phyloP scores from a whole-genome alignment of 225 moss, liverwort and hornwort species.

The Straminergon stramineum region DNA sequence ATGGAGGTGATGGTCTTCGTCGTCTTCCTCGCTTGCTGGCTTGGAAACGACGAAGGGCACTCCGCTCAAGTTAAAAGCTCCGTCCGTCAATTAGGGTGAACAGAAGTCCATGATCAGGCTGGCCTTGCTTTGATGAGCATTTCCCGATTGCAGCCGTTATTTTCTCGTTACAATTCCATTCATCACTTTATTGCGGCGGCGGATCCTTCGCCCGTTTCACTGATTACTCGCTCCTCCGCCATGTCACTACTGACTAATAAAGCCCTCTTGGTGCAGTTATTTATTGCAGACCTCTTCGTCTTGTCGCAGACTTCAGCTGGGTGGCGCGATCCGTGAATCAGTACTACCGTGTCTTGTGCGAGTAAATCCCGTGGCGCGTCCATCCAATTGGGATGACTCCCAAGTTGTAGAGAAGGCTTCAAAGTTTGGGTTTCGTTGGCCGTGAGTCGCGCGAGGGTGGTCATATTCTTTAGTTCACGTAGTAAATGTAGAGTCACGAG shows the following conservation, averaged over 20 bases:
- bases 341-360: neutral
- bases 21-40: neutral
- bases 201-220: neutral
- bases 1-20: neutral
- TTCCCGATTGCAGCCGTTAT: constrained; percentile 4
- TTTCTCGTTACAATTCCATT: constrained; percentile 10
- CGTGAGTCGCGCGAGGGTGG: neutral
- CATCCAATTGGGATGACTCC: neutral
- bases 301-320: neutral
- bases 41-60: neutral
- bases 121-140: neutral
- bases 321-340: constrained; percentile 4
- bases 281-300: neutral
- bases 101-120: neutral
- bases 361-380: neutral
- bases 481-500: neutral
- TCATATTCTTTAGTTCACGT: neutral
- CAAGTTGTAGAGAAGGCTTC: neutral
- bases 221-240: neutral
- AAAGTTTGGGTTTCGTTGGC: neutral
- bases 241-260: neutral
- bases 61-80: too few species aligned
- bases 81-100: neutral
- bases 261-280: neutral
- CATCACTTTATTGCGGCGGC: constrained; percentile 11